A percentile compares a stretch with the other conserved stretches of the same genome.
Evolutionary conservation across 768 basidiomycete species (phyloP).

Genomic region (Kwoniella sp.): DNA sequence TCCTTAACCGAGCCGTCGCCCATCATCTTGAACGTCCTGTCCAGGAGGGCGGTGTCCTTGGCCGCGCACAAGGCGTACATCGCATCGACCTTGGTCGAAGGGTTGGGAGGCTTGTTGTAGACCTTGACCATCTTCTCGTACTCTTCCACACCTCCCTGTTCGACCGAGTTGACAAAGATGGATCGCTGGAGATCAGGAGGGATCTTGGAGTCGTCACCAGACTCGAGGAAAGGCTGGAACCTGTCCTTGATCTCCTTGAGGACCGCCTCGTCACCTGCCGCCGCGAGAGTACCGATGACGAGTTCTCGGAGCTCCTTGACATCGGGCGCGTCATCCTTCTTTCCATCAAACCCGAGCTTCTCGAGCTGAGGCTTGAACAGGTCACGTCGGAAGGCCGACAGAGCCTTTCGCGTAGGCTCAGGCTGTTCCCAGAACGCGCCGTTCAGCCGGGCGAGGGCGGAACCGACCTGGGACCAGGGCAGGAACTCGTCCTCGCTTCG

Average conservation of each 20-base stretch:
- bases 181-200: conserved; percentile 69
- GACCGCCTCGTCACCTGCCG: conserved; percentile 53
- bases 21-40: conserved; percentile 64
- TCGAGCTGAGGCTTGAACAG: conserved; percentile 68
- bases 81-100: conserved; percentile 60
- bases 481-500: conserved; percentile 75
- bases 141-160: conserved; percentile 67
- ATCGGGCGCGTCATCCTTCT: conserved; percentile 63
- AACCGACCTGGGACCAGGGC: conserved; percentile 70
- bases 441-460: conserved; percentile 57
- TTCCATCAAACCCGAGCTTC: conserved; percentile 72
- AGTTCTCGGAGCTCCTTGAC: conserved; percentile 67
- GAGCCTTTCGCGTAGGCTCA: conserved; percentile 54
- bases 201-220: conserved; percentile 70
- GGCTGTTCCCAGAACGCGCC: conserved; percentile 80
- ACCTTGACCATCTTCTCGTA: conserved; percentile 68
- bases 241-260: conserved; percentile 66
- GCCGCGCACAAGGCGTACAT: conserved; percentile 66
- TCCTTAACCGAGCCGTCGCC: conserved; percentile 52
- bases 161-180: conserved; percentile 59
- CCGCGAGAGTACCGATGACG: conserved; percentile 55
- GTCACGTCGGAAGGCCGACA: conserved; percentile 52
- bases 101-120: conserved; percentile 68
- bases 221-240: conserved; percentile 67
- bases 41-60: conserved; percentile 58